Base-by-base conservation (phyloP, 768 basidiomycete genomes). In the Mycena maculata region DNA sequence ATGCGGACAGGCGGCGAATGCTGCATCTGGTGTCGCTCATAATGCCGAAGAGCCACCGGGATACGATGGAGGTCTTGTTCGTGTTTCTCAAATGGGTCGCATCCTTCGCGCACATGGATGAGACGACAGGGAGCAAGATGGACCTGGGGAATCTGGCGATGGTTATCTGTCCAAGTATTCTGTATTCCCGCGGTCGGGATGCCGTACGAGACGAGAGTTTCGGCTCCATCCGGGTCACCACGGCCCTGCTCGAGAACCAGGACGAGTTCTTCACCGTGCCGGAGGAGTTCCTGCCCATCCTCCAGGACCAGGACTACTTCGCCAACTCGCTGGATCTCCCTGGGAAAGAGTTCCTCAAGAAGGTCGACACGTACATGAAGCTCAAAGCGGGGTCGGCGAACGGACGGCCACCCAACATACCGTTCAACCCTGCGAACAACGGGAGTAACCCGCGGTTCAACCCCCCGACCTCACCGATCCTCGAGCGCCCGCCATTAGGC, bases 61-160 rank as follows among this genome's bases (percentile, higher is more conserved):
- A 99, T 79, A 98, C 97, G 22, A 90, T 98, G 88, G 98, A 99
- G 79, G 94, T 98, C 55, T 83, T 99, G 55, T 98, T 98, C 76
- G 96, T 98, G 31, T 99, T 99, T 83, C 86, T 99, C 71, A 98
- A 98, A 80, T 99, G 98, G 98, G 98, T 99, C 13, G 97, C 97
- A 12, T 98, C 96, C 2, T 99, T 99, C 77, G 95, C 98, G 53
- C 97, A 99, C 79, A 90, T 96, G 83, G 96, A 98, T 74, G 95
- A 96, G 72, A 94, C 94, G 75, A 98, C 97, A 0, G 96, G 96
- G 44, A 96, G 94, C 81, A 96, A 97, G 82, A 99, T 99, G 98
- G 98, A 99, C 78, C 83, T 99, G 50, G 86, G 86, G 20, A 99
- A 99, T 78, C 86, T 99, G 71, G 95, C 98, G 38, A 98, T 95